phyloP scores from a whole-genome alignment of 305 asterid species.

The Coffea humblotiana region DNA sequence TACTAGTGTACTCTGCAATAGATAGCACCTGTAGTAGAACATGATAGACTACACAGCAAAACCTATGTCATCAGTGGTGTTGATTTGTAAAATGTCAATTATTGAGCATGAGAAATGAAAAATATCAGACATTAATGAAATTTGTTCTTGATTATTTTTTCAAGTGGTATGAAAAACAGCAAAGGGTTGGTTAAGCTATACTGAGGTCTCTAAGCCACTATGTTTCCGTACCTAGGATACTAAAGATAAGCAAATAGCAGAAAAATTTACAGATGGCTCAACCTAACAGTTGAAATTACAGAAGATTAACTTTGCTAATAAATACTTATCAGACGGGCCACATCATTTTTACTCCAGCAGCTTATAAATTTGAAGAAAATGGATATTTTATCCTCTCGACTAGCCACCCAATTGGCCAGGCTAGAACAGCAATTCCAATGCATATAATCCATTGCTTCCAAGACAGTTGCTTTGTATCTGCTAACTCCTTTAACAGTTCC shows the following conservation, averaged over 20 bases:
- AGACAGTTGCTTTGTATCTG: conserved; percentile 37
- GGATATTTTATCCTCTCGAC: conserved; percentile 22
- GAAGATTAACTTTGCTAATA: not conserved
- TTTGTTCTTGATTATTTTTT: no score
- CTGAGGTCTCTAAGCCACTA: not conserved
- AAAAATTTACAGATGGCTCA: not conserved
- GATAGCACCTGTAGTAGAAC: not conserved
- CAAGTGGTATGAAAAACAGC: not conserved
- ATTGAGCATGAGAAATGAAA: not conserved
- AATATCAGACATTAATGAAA: no score
- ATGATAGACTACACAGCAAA: not conserved
- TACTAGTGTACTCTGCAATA: no score
- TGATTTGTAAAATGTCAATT: not conserved
- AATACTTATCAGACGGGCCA: not conserved
- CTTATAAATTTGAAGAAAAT: not conserved
- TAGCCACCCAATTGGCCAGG: conserved; percentile 32
- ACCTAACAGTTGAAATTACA: not conserved
- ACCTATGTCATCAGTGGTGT: not conserved
- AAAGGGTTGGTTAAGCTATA: not conserved
- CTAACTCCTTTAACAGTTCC: conserved; percentile 31
- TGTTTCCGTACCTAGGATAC: not conserved
- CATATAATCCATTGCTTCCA: conserved; percentile 36
- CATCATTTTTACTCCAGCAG: not conserved
- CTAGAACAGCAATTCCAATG: conserved; percentile 25
- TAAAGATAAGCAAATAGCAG: no score